Evolutionary conservation across 345 rosid genomes (phyloP).

Genomic region (Firmiana major): DNA sequence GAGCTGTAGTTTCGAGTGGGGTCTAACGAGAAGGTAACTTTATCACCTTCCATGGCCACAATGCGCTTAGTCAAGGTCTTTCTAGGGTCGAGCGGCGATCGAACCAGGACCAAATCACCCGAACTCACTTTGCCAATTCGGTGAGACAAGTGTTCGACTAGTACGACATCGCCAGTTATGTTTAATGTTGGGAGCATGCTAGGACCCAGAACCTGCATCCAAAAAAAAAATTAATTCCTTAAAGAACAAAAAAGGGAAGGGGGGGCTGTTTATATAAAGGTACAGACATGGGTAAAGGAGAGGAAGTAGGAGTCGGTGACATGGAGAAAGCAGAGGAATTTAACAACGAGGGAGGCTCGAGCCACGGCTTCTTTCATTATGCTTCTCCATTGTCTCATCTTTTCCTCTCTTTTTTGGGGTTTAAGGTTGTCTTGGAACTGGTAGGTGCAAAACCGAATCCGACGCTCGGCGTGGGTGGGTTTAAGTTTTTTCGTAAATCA

Average conservation of each 20-base stretch:
- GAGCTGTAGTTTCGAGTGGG: conserved; percentile 24
- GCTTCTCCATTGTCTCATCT: conserved; percentile 34
- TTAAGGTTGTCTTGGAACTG: background rate
- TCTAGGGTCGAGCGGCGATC: conserved; percentile 62
- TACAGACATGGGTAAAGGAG: conserved; percentile 56
- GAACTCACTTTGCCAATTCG: conserved; percentile 51
- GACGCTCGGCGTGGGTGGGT: background rate
- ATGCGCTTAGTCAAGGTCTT: conserved; percentile 61
- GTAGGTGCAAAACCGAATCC: background rate
- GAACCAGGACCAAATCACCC: conserved; percentile 74
- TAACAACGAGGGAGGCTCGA: conserved; percentile 25
- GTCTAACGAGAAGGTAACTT: conserved; percentile 48
- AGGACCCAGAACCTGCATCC: conserved; percentile 45
- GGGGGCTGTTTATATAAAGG: background rate
- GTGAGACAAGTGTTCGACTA: conserved; percentile 38
- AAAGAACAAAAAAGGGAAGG: background rate
- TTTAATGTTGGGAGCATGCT: conserved; percentile 29
- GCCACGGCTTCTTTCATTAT: conserved; percentile 39
- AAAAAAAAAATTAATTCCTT: background rate
- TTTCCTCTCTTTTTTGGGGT: background rate
- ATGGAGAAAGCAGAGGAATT: conserved; percentile 49
- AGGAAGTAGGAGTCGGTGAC: conserved; percentile 53
- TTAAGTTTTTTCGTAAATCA: background rate
- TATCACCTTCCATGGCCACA: conserved; percentile 65
- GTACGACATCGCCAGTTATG: conserved; percentile 45